Evolutionary conservation across 192 early-diverging fungal species (phyloP).

Genomic region (Fimicolochytrium jonesii): DNA sequence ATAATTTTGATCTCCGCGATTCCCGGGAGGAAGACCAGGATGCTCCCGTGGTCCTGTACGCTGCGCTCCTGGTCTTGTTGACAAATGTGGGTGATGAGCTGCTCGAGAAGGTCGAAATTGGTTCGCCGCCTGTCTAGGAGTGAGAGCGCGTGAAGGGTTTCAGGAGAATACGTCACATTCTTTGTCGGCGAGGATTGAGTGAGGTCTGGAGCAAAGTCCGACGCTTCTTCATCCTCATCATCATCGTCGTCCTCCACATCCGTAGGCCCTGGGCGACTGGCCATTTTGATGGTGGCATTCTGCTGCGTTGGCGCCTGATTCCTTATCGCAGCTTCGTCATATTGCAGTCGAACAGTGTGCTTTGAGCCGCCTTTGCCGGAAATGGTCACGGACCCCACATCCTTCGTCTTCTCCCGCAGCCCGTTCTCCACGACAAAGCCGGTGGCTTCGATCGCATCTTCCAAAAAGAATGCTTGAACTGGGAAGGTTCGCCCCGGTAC

Average conservation of each 20-base stretch:
- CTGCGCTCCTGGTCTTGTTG: neutral
- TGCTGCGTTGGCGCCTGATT: too few relatives aligned
- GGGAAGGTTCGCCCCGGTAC: constrained; percentile 60
- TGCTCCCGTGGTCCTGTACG: constrained; percentile 47
- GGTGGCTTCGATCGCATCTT: constrained; percentile 62
- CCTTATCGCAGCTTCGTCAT: neutral
- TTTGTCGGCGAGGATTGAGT: neutral
- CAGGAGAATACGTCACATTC: constrained; percentile 10
- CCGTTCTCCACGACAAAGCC: constrained; percentile 32
- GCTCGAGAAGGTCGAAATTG: constrained; percentile 52
- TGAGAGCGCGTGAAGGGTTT: constrained; percentile 32
- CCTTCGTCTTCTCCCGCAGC: constrained; percentile 31
- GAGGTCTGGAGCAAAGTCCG: neutral
- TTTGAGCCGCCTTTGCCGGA: constrained; percentile 42
- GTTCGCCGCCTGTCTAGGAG: constrained; percentile 49
- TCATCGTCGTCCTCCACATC: constrained; percentile 18
- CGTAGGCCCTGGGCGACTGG: neutral
- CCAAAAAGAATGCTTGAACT: constrained; percentile 49
- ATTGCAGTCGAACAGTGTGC: constrained; percentile 9
- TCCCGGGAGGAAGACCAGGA: constrained; percentile 65
- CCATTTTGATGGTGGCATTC: too few relatives aligned
- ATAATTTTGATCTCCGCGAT: constrained; percentile 64
- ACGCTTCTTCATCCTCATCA: constrained; percentile 9
- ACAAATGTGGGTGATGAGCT: constrained; percentile 40
- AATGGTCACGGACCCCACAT: constrained; percentile 33